Evolutionary conservation across 2,329 filamentous ascomycete species (phyloP), one percentile per base, ranked within the genome.

Genomic region (Calcarisporium arbuscula): DNA sequence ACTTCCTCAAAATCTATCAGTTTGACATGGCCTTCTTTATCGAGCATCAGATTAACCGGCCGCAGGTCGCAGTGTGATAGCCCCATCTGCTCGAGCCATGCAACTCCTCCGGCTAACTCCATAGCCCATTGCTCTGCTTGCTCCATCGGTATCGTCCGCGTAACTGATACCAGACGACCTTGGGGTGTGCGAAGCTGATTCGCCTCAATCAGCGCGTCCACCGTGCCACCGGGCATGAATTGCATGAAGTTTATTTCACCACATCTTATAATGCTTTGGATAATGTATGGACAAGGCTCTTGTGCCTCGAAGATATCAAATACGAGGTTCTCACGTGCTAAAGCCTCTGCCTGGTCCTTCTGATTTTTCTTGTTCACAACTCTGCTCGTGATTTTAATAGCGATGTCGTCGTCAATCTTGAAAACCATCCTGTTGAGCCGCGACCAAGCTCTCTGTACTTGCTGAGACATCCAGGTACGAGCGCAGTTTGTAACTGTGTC

Each of bases 11-110:
- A 42, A 30, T 42, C 40, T 15, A 32, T 35, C 15, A 44, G 36
- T 19, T 41, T 39, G 11, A 44, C 3, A 18, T 42, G 34, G 29
- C 38, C 39, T 12, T 23, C 10, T 12, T 5, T 8, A 23, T 39
- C 36, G 12, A 44, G 34, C 12, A 42, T 36, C 10, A 38, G 12
- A 19, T 44, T 44, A 17, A 21, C 31, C 12, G 39, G 42, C 8
- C 36, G 28, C 4, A 44, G 22, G 33, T 44, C 39, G 10, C 42
- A 34, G 11, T 44, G 36, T 15, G 33, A 32, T 5, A 40, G 20
- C 23, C 37, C 36, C 9, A 39, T 18, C 2, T 19, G 25, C 18
- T 39, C 39, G 10, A 44, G 35, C 34, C 40, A 45, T n/a, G 40
- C 40, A 23, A 30, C 15, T 5, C 25, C 38, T n/a, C 30, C 31